Evolutionary conservation across 768 basidiomycete genomes (phyloP).

Genomic region (Agrocybe praecox): DNA sequence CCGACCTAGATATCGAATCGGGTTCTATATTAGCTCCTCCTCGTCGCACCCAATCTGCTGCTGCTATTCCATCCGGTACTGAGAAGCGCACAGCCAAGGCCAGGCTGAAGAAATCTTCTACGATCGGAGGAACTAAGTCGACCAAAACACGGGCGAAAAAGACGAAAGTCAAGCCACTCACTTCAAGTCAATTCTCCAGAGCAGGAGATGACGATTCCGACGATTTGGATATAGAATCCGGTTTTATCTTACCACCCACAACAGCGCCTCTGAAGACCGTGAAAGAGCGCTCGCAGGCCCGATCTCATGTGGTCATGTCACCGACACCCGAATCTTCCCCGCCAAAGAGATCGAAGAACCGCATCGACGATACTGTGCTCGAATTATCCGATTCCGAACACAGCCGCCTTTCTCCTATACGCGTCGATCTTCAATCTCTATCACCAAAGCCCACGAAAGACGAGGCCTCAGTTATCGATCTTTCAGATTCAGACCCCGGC

Average conservation of each 20-base stretch:
- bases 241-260: slow-evolving; percentile 24
- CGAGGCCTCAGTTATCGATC: background rate
- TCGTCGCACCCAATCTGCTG: slow-evolving; percentile 55
- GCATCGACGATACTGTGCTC: slow-evolving; percentile 21
- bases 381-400: slow-evolving; percentile 31
- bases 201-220: slow-evolving; percentile 55
- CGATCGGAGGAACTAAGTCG: slow-evolving; percentile 30
- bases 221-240: slow-evolving; percentile 57
- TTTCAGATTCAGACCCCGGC: background rate
- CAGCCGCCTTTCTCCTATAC: background rate
- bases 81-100: slow-evolving; percentile 32
- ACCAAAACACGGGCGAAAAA: slow-evolving; percentile 25
- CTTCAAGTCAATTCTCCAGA: slow-evolving; percentile 43
- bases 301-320: slow-evolving; percentile 1
- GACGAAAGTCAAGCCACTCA: slow-evolving; percentile 25
- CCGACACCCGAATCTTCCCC: slow-evolving; percentile 11
- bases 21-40: slow-evolving; percentile 44
- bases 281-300: background rate
- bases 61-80: slow-evolving; percentile 26
- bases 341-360: slow-evolving; percentile 1
- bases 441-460: background rate
- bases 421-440: background rate
- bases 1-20: slow-evolving; percentile 67
- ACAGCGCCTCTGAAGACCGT: background rate
- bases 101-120: slow-evolving; percentile 47